phyloP scores from a whole-genome alignment of 208 protist species.

The Porcisia hertigi region DNA sequence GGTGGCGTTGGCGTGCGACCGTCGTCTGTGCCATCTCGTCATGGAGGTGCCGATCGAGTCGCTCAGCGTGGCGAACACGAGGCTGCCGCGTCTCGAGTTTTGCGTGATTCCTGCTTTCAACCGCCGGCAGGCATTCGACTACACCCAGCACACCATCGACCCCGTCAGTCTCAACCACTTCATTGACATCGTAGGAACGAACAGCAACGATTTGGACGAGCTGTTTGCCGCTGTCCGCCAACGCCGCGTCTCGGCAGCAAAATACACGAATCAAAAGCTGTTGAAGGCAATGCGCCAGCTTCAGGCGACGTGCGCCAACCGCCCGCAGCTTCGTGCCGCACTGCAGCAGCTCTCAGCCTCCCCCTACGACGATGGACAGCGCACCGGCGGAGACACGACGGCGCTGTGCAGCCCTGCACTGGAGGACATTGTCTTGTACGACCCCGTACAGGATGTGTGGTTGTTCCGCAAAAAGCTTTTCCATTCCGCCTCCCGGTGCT shows the following conservation, averaged over 20 bases:
- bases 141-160: conserved; percentile 72
- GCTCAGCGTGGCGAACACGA: conserved; percentile 49
- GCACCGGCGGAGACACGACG: conserved; percentile 35
- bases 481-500: conserved; percentile 72
- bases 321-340: conserved; percentile 43
- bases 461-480: conserved; percentile 77
- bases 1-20: conserved; percentile 67
- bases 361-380: conserved; percentile 52
- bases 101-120: conserved; percentile 58
- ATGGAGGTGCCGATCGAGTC: conserved; percentile 74
- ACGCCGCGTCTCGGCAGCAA: conserved; percentile 37
- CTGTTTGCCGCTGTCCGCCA: conserved; percentile 69
- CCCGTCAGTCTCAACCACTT: conserved; percentile 58
- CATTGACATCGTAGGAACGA: conserved; percentile 61
- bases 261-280: conserved; percentile 68
- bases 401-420: conserved; percentile 52
- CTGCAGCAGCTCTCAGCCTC: conserved; percentile 52
- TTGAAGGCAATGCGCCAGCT: conserved; percentile 75
- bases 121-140: conserved; percentile 48
- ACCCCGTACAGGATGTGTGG: too few species aligned
- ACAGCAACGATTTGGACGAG: conserved; percentile 77
- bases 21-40: conserved; percentile 59
- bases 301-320: conserved; percentile 46
- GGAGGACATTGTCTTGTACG: conserved; percentile 76
- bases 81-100: conserved; percentile 66